Evolutionary conservation across 306 rosid genomes (phyloP).

Genomic region (Geum urbanum): DNA sequence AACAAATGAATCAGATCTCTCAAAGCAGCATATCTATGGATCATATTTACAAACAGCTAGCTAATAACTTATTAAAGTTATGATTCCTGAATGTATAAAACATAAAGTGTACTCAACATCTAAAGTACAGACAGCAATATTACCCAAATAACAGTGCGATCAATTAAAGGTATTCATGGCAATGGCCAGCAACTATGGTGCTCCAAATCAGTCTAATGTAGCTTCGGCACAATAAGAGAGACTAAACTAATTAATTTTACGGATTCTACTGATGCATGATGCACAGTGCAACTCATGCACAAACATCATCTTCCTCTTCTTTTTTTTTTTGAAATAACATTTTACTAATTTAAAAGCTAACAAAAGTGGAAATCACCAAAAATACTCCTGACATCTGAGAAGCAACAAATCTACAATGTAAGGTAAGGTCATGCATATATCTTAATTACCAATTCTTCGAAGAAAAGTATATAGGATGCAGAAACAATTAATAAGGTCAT

Average conservation of each 20-base stretch:
- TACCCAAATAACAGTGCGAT: not conserved
- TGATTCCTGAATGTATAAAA: not conserved
- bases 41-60: not conserved
- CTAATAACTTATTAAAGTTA: not conserved
- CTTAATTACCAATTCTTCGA: not conserved
- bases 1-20: conserved; percentile 17
- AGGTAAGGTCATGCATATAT: not conserved
- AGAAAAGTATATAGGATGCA: not conserved
- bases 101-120: not conserved
- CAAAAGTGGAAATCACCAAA: not conserved
- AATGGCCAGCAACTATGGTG: not conserved
- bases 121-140: not conserved
- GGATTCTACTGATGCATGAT: not conserved
- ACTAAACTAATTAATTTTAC: not conserved
- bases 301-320: no score
- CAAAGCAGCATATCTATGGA: conserved; percentile 3
- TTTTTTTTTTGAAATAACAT: no score
- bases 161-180: not conserved
- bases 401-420: not conserved
- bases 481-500: not conserved
- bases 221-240: not conserved
- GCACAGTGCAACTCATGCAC: not conserved
- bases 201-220: not conserved
- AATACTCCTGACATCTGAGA: not conserved
- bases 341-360: not conserved